Evolutionary conservation across 495 filamentous ascomycete genomes (phyloP), one percentile per base, ranked within the genome.

Genomic region (Penicillium bialowiezense): DNA sequence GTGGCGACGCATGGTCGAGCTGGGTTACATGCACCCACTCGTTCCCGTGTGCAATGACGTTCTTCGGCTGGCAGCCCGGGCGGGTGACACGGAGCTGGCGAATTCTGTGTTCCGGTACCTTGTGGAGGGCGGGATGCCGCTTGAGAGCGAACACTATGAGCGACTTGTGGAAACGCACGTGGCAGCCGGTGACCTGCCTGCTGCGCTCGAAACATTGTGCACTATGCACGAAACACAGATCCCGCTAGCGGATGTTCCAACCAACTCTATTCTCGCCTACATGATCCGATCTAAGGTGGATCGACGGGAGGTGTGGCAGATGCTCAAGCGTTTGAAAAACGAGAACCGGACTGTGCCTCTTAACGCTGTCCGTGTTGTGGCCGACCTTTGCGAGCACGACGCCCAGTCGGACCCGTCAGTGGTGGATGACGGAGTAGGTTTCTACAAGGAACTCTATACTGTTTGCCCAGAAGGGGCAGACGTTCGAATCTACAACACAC

Each of bases 101-200:
- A 62, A 54, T 13, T 66, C 71, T 13, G 62, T 73, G 18, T 52
- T 66, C 32, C 58, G 58, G 10, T 72, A 72, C 49, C 57, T 80
- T 2, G 44, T 52, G 45, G 67, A 75, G 3, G 74, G 81, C 12
- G 76, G 72, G 1, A 62, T 76, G 17, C 63, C 72, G 29, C 74
- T 89, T 23, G 65, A 73, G 3, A 53, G 73, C 4, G 75, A 84
- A 40, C 88, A 96, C 59, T 96, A 93, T 68, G 88, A 91, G 63
- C 73, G 80, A 23, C 74, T 96, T 13, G 60, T 91, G 15, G 79
- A 87, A 46, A 73, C 82, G 28, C 86, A 95, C 60, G 63, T 78
- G n/a, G 60, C 56, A n/a, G 62, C 67, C 5, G 75, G 73, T 1
- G 78, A 86, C 45, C 49, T 88, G 8, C 58, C 52, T 24, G 71